These are phyloP conservation scores for Tolypocladium ovalisporum DNA, from an alignment of 2,329 filamentous ascomycete genomes.

Conservation along the genomic window DNA sequence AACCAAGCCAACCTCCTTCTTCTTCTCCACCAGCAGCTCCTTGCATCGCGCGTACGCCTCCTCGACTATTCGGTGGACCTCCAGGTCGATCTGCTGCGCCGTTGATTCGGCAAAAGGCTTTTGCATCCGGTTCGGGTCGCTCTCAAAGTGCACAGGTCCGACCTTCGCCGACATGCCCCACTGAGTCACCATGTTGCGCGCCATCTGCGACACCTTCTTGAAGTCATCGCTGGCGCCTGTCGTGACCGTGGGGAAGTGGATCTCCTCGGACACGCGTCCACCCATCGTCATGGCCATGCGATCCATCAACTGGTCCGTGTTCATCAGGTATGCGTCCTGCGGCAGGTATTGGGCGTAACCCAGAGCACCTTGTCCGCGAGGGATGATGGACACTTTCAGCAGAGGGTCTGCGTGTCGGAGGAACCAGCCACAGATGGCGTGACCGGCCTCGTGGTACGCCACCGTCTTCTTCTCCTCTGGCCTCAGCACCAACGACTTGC, in stretches of 20 bases:
- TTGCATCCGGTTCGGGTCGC: slow-evolving; percentile 68
- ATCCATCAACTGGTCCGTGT: slow-evolving; percentile 90
- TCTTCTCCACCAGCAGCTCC: slow-evolving; percentile 73
- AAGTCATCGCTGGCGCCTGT: slow-evolving; percentile 94
- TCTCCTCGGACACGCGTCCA: slow-evolving; percentile 86
- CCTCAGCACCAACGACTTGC: slow-evolving; percentile 88
- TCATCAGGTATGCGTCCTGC: slow-evolving; percentile 91
- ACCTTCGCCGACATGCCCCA: slow-evolving; percentile 97
- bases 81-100: slow-evolving; percentile 79
- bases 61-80: slow-evolving; percentile 85
- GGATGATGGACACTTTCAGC: slow-evolving; percentile 97
- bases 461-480: slow-evolving; percentile 93
- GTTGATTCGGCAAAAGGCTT: slow-evolving; percentile 97
- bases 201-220: slow-evolving; percentile 95
- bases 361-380: slow-evolving; percentile 82
- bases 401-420: slow-evolving; percentile 93
- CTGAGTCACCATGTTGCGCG: slow-evolving; percentile 96
- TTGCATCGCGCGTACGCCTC: slow-evolving; percentile 88
- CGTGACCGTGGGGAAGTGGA: slow-evolving; percentile 95
- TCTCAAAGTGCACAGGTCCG: slow-evolving; percentile 84
- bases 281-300: slow-evolving; percentile 99
- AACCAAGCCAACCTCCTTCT: slow-evolving; percentile 76
- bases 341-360: slow-evolving; percentile 98
- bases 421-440: slow-evolving; percentile 98
- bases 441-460: slow-evolving; percentile 95